Percentiles rank a stretch among this genome's conserved stretches.
Conservation (phyloP, 768 basidiomycete species). For the Kwoniella dendrophila region DNA sequence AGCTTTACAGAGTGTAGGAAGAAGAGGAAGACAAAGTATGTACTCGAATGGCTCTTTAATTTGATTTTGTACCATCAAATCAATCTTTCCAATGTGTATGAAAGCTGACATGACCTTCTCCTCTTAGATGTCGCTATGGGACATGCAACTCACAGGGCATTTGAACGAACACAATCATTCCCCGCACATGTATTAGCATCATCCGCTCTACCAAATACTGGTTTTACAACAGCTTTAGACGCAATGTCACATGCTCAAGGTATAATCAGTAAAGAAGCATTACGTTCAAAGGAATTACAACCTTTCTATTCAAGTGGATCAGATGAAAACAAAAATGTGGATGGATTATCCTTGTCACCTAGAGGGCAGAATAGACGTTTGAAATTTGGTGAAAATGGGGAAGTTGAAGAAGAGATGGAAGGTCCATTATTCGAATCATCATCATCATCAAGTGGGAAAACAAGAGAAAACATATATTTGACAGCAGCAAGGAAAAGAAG, state of each 20-base stretch:
- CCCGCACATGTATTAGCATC: constrained; percentile 10
- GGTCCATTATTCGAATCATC: constrained; percentile 3
- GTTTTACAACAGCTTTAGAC: constrained; percentile 23
- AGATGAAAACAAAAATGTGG: constrained; percentile 7
- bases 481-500: constrained; percentile 18
- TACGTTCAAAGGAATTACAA: constrained; percentile 21
- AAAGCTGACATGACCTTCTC: constrained; percentile 2
- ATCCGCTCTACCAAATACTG: constrained; percentile 8
- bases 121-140: constrained; percentile 16
- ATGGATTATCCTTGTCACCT: constrained; percentile 14
- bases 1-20: constrained; percentile 34
- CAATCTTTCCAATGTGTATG: constrained; percentile 1
- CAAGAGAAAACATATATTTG: neutral
- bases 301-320: constrained; percentile 23
- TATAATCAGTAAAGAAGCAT: constrained; percentile 25
- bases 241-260: constrained; percentile 24
- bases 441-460: neutral
- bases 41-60: constrained; percentile 1
- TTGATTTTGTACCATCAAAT: too few relatives aligned
- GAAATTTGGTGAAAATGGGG: constrained; percentile 28
- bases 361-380: constrained; percentile 8
- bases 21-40: constrained; percentile 35
- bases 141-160: constrained; percentile 20
- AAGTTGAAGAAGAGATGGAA: constrained; percentile 30
- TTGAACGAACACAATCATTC: constrained; percentile 38